These are phyloP conservation scores for Salix purpurea DNA, from an alignment of 345 rosid genomes.

Conservation along the genomic window DNA sequence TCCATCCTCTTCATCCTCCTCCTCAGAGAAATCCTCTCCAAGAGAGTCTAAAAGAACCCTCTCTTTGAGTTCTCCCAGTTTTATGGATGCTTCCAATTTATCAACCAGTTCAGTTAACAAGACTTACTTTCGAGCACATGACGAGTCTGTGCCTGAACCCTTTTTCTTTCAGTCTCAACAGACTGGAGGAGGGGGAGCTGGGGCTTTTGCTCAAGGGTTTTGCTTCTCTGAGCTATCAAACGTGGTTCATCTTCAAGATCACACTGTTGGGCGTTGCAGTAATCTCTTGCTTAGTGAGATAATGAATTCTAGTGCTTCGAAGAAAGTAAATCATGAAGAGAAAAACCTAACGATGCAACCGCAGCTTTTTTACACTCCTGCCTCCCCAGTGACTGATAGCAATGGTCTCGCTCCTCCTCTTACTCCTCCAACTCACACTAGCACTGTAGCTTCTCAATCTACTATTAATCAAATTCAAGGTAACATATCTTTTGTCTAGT, in stretches of 20 bases:
- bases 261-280: slow-evolving; percentile 47
- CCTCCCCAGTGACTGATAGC: slow-evolving; percentile 19
- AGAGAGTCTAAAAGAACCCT: slow-evolving; percentile 20
- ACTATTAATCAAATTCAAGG: slow-evolving; percentile 43
- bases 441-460: slow-evolving; percentile 39
- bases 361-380: slow-evolving; percentile 27
- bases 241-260: slow-evolving; percentile 28
- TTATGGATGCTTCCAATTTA: slow-evolving; percentile 22
- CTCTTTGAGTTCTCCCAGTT: slow-evolving; percentile 35
- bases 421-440: slow-evolving; percentile 9
- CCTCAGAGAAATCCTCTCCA: slow-evolving; percentile 60
- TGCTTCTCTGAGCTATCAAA: slow-evolving; percentile 40
- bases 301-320: slow-evolving; percentile 35
- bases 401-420: slow-evolving; percentile 21
- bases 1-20: slow-evolving; percentile 58
- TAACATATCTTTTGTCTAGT: not conserved
- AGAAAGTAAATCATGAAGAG: slow-evolving; percentile 36
- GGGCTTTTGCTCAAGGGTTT: slow-evolving; percentile 31
- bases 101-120: slow-evolving; percentile 44
- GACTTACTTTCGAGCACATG: slow-evolving; percentile 38
- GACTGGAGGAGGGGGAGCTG: slow-evolving; percentile 24
- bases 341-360: slow-evolving; percentile 41
- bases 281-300: slow-evolving; percentile 54
- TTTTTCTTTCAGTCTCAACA: slow-evolving; percentile 44
- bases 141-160: slow-evolving; percentile 46